Evolutionary conservation across 495 filamentous ascomycete species (phyloP).

Genomic region (Clavariopsis aquatica): DNA sequence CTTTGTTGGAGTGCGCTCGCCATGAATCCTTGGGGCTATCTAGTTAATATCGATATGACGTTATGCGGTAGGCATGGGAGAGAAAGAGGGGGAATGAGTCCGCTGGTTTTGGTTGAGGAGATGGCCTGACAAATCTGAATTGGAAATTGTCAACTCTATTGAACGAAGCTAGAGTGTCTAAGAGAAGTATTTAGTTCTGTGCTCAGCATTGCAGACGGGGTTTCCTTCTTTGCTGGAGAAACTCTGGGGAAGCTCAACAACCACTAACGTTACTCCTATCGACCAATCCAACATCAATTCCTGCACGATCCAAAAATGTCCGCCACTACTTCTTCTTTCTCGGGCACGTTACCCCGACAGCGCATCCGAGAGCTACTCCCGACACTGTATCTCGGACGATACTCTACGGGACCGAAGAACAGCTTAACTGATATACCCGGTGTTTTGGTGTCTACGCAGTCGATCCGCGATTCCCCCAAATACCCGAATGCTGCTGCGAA

Average conservation of each 20-base stretch:
- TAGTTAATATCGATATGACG: neutral
- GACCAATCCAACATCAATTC: neutral
- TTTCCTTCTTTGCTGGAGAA: too few species aligned
- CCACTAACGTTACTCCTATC: too few species aligned
- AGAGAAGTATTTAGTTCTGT: too few species aligned
- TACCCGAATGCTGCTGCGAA: slow-evolving; percentile 35
- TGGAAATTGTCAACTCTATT: neutral
- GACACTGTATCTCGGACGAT: slow-evolving; percentile 32
- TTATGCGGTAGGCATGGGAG: too few species aligned
- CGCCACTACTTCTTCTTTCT: neutral
- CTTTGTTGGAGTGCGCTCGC: too few species aligned
- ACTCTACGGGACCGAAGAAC: slow-evolving; percentile 51
- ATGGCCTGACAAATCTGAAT: neutral
- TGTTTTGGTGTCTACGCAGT: slow-evolving; percentile 52
- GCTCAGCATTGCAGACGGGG: too few species aligned
- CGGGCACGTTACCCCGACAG: slow-evolving; percentile 7
- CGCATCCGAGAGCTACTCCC: slow-evolving; percentile 51
- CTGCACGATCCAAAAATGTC: neutral
- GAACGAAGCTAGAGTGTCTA: too few species aligned
- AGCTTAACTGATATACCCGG: slow-evolving; percentile 55
- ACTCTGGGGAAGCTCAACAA: neutral
- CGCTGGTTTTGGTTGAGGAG: too few species aligned
- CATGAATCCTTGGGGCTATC: neutral
- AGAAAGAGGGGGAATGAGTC: too few species aligned
- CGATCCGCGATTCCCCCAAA: slow-evolving; percentile 40